These are phyloP conservation scores for Rhizophagus prolifer DNA, from an alignment of 192 early-diverging fungal genomes.

Conservation along the genomic window DNA sequence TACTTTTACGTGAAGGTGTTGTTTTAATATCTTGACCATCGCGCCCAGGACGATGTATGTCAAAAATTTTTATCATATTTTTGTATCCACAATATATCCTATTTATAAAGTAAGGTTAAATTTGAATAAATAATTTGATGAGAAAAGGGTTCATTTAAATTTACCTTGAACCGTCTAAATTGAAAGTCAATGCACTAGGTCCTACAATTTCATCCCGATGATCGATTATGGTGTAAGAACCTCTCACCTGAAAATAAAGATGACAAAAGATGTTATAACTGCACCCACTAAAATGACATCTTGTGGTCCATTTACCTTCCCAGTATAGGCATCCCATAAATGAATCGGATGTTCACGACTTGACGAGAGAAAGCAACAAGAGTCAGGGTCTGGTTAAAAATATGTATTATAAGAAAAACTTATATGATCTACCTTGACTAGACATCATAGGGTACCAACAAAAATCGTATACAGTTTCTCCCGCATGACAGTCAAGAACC, in stretches of 20 bases:
- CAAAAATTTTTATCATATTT: constrained; percentile 69
- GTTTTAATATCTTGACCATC: constrained; percentile 49
- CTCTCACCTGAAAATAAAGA: constrained; percentile 45
- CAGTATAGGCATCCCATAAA: constrained; percentile 69
- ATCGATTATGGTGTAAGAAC: constrained; percentile 67
- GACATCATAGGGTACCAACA: constrained; percentile 65
- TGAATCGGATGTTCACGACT: constrained; percentile 76
- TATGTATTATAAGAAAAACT: constrained; percentile 1
- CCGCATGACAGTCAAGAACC: constrained; percentile 37
- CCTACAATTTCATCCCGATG: constrained; percentile 64
- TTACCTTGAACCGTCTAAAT: constrained; percentile 63
- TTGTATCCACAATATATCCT: constrained; percentile 73
- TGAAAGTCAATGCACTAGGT: constrained; percentile 67
- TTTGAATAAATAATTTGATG: constrained; percentile 1
- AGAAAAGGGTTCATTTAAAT: background rate
- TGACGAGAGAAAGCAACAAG: constrained; percentile 62
- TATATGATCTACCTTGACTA: constrained; percentile 41
- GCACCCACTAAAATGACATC: too few species aligned
- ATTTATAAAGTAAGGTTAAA: background rate
- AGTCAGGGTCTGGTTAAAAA: constrained; percentile 48
- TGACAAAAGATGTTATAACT: background rate
- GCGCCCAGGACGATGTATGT: constrained; percentile 62
- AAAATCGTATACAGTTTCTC: constrained; percentile 62
- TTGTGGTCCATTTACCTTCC: constrained; percentile 42
- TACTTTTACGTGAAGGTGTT: constrained; percentile 61